These are phyloP conservation scores for Passiflora organensis DNA, from an alignment of 345 rosid species.

Conservation along the genomic window DNA sequence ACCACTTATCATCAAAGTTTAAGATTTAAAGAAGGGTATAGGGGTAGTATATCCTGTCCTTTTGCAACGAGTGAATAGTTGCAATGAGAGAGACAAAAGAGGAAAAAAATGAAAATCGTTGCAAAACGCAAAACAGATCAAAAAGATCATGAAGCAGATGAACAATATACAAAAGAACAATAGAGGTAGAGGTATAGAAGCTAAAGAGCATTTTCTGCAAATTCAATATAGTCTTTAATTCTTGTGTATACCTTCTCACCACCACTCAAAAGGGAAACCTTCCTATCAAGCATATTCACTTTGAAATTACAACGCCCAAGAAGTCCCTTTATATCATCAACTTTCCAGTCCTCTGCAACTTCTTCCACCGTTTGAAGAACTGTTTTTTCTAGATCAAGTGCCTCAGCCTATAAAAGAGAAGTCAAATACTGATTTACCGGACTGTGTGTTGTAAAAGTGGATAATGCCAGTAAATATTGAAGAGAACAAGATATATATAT, in stretches of 20 bases:
- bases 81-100: too few species aligned
- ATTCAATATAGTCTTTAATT: too few species aligned
- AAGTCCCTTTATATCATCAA: conserved; percentile 91
- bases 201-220: too few species aligned
- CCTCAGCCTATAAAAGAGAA: conserved; percentile 70
- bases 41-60: too few species aligned
- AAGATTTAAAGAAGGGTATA: too few species aligned
- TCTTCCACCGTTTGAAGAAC: conserved; percentile 84
- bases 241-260: conserved; percentile 69
- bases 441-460: neutral
- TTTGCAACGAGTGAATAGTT: too few species aligned
- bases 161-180: too few species aligned
- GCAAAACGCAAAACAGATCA: too few species aligned
- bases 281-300: conserved; percentile 89
- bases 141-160: too few species aligned
- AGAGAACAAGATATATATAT: neutral
- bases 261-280: conserved; percentile 85
- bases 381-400: conserved; percentile 82
- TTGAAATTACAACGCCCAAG: conserved; percentile 98
- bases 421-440: conserved; percentile 10
- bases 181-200: too few species aligned
- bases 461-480: conserved; percentile 5
- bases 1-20: too few species aligned
- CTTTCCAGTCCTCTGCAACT: conserved; percentile 90
- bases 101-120: neutral